A percentile compares a stretch with the other conserved stretches of the same genome.
These are phyloP conservation scores for Aspergillus sclerotialis DNA, from an alignment of 2,329 filamentous ascomycete species.

Conservation along the genomic window DNA sequence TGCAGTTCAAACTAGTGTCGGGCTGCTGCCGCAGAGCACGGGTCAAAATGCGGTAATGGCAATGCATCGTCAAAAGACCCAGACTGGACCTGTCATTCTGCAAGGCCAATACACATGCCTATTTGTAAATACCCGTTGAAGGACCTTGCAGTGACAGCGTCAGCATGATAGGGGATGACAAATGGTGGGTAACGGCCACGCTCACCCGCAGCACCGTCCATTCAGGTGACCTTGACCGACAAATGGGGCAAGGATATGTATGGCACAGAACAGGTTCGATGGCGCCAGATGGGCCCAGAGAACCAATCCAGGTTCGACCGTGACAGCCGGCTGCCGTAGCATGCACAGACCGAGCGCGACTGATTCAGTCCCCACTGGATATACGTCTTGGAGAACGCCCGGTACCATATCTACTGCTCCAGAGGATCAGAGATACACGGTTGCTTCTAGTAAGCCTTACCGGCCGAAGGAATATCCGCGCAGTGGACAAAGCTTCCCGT, in stretches of 20 bases:
- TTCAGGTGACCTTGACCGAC: background rate
- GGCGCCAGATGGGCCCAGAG: background rate
- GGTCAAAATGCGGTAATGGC: background rate
- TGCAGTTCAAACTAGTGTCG: background rate
- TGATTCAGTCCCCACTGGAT: background rate
- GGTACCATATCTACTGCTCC: too few relatives aligned
- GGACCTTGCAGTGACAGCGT: background rate
- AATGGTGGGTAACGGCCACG: background rate
- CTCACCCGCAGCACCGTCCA: background rate
- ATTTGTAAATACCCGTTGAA: background rate
- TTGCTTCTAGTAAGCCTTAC: too few relatives aligned
- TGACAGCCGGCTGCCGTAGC: background rate
- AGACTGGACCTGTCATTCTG: background rate
- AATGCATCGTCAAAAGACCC: background rate
- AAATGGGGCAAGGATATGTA: background rate
- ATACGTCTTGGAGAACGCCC: too few relatives aligned
- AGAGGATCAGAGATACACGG: too few relatives aligned
- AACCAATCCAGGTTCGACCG: background rate
- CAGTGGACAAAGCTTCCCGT: too few relatives aligned
- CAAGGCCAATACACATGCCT: background rate
- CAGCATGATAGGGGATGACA: background rate
- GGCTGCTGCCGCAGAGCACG: background rate
- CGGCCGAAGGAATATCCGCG: too few relatives aligned
- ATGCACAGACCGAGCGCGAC: background rate
- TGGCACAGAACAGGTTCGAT: background rate